Conservation (phyloP, 768 basidiomycete species). For the Filobasidium floriforme region DNA sequence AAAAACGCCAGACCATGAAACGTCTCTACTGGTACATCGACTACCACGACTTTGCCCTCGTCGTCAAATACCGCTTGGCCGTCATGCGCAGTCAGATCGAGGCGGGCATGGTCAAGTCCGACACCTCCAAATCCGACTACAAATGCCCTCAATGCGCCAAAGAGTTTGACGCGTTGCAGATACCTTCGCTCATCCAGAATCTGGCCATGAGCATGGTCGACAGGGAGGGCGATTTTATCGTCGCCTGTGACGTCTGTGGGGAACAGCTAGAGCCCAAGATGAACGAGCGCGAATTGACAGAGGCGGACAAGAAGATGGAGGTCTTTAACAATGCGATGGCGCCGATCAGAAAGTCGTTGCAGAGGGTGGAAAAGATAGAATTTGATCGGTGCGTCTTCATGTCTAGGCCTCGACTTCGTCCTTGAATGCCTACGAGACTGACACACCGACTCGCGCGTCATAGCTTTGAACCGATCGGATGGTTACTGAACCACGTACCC, state of each 20-base stretch:
- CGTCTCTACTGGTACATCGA: constrained; percentile 92
- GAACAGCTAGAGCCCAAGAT: constrained; percentile 58
- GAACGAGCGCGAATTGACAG: constrained; percentile 58
- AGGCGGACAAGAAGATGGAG: constrained; percentile 83
- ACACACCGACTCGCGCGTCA: background rate
- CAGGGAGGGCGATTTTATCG: constrained; percentile 36
- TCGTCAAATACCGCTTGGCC: constrained; percentile 93
- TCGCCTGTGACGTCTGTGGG: constrained; percentile 77
- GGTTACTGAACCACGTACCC: constrained; percentile 24
- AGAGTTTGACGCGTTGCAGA: constrained; percentile 77
- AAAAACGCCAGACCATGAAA: constrained; percentile 61
- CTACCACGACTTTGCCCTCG: constrained; percentile 90
- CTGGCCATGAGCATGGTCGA: constrained; percentile 45
- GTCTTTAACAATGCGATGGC: constrained; percentile 86
- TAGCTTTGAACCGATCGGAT: constrained; percentile 20
- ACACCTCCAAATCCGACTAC: constrained; percentile 87
- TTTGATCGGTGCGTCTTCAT: constrained; percentile 65
- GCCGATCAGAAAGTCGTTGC: constrained; percentile 75
- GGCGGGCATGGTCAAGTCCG: constrained; percentile 69
- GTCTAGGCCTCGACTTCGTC: no score
- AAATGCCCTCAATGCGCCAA: constrained; percentile 82
- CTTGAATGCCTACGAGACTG: no score
- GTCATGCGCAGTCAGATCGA: constrained; percentile 88
- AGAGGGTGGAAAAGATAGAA: constrained; percentile 79
- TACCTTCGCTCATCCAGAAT: constrained; percentile 72